phyloP scores from a whole-genome alignment of 345 rosid genomes.

The Pistacia integerrima region DNA sequence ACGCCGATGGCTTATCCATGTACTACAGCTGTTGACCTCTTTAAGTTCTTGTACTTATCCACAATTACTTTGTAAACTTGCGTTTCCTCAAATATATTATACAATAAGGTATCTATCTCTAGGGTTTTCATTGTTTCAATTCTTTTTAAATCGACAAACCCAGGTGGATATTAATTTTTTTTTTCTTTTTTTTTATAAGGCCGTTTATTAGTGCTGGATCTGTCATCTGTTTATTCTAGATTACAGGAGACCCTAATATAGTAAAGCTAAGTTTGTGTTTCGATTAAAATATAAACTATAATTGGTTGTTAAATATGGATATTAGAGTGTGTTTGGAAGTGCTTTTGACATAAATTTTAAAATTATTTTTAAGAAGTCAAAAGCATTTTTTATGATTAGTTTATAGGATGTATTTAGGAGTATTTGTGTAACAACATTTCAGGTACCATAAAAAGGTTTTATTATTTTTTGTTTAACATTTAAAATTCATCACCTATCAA shows the following conservation, averaged over 20 bases:
- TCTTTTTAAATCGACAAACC: neutral
- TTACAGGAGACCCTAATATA: neutral
- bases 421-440: neutral
- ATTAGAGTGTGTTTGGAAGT: neutral
- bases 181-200: neutral
- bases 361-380: neutral
- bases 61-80: constrained; percentile 1
- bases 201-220: neutral
- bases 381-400: neutral
- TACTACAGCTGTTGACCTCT: constrained; percentile 9
- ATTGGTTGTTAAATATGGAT: neutral
- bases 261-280: neutral
- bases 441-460: too few species aligned
- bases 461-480: too few species aligned
- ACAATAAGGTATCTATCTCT: neutral
- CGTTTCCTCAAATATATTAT: neutral
- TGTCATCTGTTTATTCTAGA: neutral
- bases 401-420: neutral
- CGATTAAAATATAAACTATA: neutral
- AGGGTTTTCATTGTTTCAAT: neutral
- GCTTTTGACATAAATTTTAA: neutral
- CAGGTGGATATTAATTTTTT: neutral
- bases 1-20: neutral
- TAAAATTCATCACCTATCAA: too few species aligned
- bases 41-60: neutral